Base-by-base conservation (phyloP, 805 yeast species). In the Metschnikowia borealis region DNA sequence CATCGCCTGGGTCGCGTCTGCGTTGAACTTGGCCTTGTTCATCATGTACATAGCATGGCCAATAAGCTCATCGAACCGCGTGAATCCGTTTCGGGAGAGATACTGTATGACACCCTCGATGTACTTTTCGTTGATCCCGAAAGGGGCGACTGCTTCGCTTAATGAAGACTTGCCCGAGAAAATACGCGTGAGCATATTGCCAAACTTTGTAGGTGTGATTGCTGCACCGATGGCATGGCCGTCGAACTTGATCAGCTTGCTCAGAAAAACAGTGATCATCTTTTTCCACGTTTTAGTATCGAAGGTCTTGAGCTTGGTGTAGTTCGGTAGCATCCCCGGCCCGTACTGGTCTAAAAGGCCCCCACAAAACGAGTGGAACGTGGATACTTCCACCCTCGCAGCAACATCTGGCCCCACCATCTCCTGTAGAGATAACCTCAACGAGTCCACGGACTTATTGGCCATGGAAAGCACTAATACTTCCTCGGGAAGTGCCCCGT, bases 331-430 rank as follows among this genome's bases (percentile, higher is more conserved):
- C 45, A 59, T 57, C 7, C 26, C 13, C 10, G 49, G 33, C 5
- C 62, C 70, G 49, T 72, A 63, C 7, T 73, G 71, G 14, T 70
- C 75, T 1, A 83, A 65, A 20, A 83, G 60, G 6, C 67, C 62
- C 39, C 79, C 78, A 7, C 88, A 82, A 37, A 89, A 89, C 70
- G 76, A 81, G 61, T 83, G 87, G 71, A 80, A 85, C 60, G 84
- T 89, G 60, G 82, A 78, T 54, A 90, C 87, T 15, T 96, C 96
- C 6, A 87, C 86, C 63, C 84, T 87, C 51, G 84, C 85, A 63
- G 90, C 89, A 54, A 69, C 48, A 0, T 64, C 68, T 3, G 54
- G 59, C 1, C 78, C 78, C 20, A 80, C 53, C 60, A 59, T 1
- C 37, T 56, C 13, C 38, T 41, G 32, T 70, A 70, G 51, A 63